phyloP scores from a whole-genome alignment of 2,329 filamentous ascomycete genomes.

The Davidsoniella eucalypti region DNA sequence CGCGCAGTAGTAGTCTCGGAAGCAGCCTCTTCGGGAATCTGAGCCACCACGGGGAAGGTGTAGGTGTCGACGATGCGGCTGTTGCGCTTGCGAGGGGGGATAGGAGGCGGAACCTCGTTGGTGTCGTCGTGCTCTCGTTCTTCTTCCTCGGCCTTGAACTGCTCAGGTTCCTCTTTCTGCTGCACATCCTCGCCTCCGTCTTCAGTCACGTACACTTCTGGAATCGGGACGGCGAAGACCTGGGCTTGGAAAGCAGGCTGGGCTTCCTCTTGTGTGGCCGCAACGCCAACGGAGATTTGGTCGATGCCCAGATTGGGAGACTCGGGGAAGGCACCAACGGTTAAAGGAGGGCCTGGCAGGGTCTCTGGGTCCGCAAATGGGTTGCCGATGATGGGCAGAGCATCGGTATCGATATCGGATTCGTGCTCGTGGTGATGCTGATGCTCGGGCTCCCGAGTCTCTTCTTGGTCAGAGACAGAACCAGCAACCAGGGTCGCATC shows the following conservation, averaged over 20 bases:
- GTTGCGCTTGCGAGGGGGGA: constrained; percentile 4
- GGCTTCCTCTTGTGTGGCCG: background rate
- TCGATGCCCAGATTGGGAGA: background rate
- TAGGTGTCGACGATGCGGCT: background rate
- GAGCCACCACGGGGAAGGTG: too few species aligned
- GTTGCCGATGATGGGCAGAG: background rate
- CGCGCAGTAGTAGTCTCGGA: too few species aligned
- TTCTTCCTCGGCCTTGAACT: background rate
- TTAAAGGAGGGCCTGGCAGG: background rate
- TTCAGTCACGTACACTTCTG: background rate
- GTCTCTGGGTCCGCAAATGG: background rate
- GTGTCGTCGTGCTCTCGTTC: background rate
- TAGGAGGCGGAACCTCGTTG: constrained; percentile 1
- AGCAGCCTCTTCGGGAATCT: too few species aligned
- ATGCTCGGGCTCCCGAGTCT: too few species aligned
- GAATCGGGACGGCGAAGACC: background rate
- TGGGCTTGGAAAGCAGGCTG: background rate
- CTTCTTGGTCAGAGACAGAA: too few species aligned
- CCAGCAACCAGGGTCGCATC: too few species aligned
- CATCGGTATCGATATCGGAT: background rate
- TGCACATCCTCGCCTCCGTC: background rate
- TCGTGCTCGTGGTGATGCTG: too few species aligned
- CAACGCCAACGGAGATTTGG: background rate
- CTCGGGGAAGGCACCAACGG: background rate
- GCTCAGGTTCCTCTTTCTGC: background rate